Conservation (phyloP, 768 basidiomycete species). For the Russula vinacea region DNA sequence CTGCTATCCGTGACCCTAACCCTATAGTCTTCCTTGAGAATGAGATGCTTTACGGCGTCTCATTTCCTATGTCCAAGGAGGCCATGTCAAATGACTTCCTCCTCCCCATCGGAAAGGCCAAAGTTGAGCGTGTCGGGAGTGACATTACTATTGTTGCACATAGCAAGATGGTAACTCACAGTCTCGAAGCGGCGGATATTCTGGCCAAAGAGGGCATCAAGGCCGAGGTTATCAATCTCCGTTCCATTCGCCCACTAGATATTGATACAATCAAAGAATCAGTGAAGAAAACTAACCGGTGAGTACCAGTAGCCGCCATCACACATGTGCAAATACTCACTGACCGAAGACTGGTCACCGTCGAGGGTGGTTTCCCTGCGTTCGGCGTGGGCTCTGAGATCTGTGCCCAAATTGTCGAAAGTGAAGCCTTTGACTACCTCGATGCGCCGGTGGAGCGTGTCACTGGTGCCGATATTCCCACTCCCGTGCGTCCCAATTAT, state of each 20-base stretch:
- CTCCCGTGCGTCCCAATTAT: conserved; percentile 60
- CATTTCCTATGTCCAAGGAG: conserved; percentile 93
- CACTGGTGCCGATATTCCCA: conserved; percentile 96
- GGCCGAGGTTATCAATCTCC: conserved; percentile 96
- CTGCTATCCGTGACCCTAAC: conserved; percentile 97
- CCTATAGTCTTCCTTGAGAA: conserved; percentile 99
- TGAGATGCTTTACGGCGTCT: conserved; percentile 97
- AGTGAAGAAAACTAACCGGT: conserved; percentile 99
- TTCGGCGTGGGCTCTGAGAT: conserved; percentile 99
- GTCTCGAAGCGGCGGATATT: conserved; percentile 88
- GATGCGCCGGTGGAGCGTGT: conserved; percentile 98
- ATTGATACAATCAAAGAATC: conserved; percentile 96
- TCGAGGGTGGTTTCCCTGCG: conserved; percentile 97
- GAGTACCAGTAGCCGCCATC: conserved; percentile 31
- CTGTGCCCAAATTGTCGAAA: conserved; percentile 95
- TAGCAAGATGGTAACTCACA: conserved; percentile 96
- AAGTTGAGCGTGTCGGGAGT: conserved; percentile 88
- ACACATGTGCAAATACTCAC: conserved; percentile 14
- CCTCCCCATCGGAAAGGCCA: conserved; percentile 95
- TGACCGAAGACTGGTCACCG: conserved; percentile 72
- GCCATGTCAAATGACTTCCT: conserved; percentile 95
- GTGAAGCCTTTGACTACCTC: conserved; percentile 96
- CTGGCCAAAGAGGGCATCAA: conserved; percentile 96
- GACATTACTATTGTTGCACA: conserved; percentile 97
- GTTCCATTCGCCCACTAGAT: conserved; percentile 93